phyloP scores from a whole-genome alignment of 1,139 yeast species.

The Debaryomyces robertsiae region DNA sequence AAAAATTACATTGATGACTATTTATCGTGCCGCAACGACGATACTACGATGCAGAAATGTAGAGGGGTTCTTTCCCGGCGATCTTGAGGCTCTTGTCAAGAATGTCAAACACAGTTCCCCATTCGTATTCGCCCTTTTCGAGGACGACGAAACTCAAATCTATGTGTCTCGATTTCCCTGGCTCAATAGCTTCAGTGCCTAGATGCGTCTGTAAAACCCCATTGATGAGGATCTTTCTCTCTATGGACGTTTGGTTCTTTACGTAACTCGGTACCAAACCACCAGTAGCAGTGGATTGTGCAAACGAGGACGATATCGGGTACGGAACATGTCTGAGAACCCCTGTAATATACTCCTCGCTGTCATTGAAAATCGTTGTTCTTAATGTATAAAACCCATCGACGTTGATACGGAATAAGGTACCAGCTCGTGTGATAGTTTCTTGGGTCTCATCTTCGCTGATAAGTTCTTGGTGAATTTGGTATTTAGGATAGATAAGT shows the following conservation, averaged over 20 bases:
- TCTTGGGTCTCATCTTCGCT: conserved; percentile 17
- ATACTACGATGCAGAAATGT: conserved; percentile 29
- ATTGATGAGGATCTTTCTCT: conserved; percentile 56
- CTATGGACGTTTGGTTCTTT: conserved; percentile 38
- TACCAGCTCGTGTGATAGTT: conserved; percentile 17
- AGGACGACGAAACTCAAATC: conserved; percentile 61
- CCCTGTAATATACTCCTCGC: conserved; percentile 48
- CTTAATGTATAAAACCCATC: conserved; percentile 54
- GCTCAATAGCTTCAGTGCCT: conserved; percentile 39
- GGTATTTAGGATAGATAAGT: conserved; percentile 51
- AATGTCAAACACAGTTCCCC: conserved; percentile 73
- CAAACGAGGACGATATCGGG: conserved; percentile 27
- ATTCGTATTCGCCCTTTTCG: conserved; percentile 74
- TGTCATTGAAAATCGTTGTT: conserved; percentile 49
- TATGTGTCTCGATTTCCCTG: conserved; percentile 44
- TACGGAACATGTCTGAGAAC: conserved; percentile 68
- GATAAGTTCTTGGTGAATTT: conserved; percentile 35
- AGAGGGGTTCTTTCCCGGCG: conserved; percentile 37
- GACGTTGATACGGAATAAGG: conserved; percentile 30
- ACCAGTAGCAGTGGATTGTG: conserved; percentile 14
- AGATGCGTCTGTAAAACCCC: conserved; percentile 64
- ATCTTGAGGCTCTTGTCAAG: conserved; percentile 23
- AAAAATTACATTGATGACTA: too few species aligned
- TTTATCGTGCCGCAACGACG: background rate
- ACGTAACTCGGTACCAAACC: conserved; percentile 14